Evolutionary conservation across 768 basidiomycete genomes (phyloP), one percentile per base, ranked within the genome.

Genomic region (Saitozyma podzolica): DNA sequence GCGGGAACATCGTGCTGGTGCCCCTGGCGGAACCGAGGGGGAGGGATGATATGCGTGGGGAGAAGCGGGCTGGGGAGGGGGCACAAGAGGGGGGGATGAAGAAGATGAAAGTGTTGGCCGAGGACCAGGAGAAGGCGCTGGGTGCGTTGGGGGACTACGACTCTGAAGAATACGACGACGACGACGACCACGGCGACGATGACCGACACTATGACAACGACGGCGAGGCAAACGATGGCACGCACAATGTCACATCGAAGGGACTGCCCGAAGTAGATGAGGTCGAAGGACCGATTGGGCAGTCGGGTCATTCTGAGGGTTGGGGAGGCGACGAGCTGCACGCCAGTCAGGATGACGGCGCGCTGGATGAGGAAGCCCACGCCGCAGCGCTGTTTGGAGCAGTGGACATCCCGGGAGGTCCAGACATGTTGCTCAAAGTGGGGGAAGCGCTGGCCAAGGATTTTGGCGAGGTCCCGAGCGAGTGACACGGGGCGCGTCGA

Each of bases 1-100:
- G 88, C 61, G 82, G 82, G 49, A 75, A 82, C 29, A 10, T 57
- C 52, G 87, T 87, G 2, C 65, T 80, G 6, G 70, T 85, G 42
- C 78, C 73, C 50, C 81, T 82, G 39, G 68, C 70, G 47, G 72
- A 75, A 58, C 75, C 45, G 68, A 73, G 37, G 47, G 55, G 55
- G 59, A 58, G 54, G 19, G 29, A 43, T 9, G 14, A 13, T 9
- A 48, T 52, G 39, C 47, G 40, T 14, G 50, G 57, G 57, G 72
- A 62, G 55, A 37, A 39, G 4, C 68, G 61, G 7, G 65, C 56
- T 52, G 63, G 56, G 11, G 54, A 19, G 54, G 61, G 47, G 45
- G 40, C 53, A 3, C 41, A 54, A 41, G 11, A 20, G 40, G 11
- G 9, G 41, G 29, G 13, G n/a, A 17, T 41, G 20, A 11, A 8